Evolutionary conservation across 805 yeast genomes (phyloP), one percentile per base, ranked within the genome.

Genomic region (Brettanomyces nanus): DNA sequence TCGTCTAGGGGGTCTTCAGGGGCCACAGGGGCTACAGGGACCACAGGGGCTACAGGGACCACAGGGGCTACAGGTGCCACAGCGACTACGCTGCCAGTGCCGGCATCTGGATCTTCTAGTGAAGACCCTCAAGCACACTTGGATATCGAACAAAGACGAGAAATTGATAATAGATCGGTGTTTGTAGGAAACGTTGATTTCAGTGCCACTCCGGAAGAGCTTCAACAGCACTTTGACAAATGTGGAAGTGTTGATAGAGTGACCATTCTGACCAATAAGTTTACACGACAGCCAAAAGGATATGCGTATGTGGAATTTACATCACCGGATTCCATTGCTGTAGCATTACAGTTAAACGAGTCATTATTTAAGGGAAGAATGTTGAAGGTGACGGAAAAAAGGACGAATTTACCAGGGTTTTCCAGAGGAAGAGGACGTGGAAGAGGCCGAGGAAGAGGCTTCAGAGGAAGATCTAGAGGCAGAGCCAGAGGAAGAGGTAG

Each of bases 181-280:
- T 86, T 77, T 59, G 87, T 85, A 19, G 94, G 95, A 3, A 84
- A 82, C 49, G 92, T 86, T 19, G 95, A 85, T 53, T 85, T 80
- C 54, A 80, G 73, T 9, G 61, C 89, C 14, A 76, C 85, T 6
- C 89, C 94, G 19, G 79, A 79, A 47, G 95, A 85, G 48, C 66
- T 86, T 28, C 90, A 84, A 49, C 70, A 77, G 43, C 83, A 77
- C 49, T 86, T 85, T 59, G 69, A 75, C 38, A 54, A 71, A 3
- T 76, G 77, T 33, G 95, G 95, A 1, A 68, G 74, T 5, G 82
- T 86, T 38, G 79, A 82, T 52, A 71, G 95, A 49, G 86, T 85
- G 25, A 85, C 92, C 3, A 85, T 86, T 33, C 61, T 81, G 56
- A 66, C 73, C 40, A 84, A 85, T 61, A 80, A 78, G 57, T 59